phyloP scores from a whole-genome alignment of 257 asterid genomes.

The Cynanchum wilfordii region DNA sequence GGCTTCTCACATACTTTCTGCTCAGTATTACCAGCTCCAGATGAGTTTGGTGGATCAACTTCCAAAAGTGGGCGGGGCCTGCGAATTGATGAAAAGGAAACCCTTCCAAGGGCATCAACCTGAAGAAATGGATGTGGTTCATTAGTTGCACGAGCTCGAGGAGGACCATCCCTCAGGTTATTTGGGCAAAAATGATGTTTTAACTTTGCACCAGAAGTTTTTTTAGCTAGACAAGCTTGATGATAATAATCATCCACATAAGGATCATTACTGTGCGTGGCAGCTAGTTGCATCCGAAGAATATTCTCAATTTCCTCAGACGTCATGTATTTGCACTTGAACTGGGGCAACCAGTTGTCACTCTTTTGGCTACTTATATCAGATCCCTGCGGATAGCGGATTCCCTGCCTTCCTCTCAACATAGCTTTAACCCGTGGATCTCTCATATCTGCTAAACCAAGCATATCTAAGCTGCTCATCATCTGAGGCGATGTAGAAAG shows the following conservation, averaged over 20 bases:
- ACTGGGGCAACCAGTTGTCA: conserved; percentile 61
- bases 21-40: conserved; percentile 37
- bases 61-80: conserved; percentile 95
- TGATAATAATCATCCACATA: conserved; percentile 87
- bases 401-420: conserved; percentile 51
- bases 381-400: conserved; percentile 51
- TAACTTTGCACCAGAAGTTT: conserved; percentile 60
- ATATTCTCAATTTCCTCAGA: conserved; percentile 82
- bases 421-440: conserved; percentile 61
- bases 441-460: conserved; percentile 63
- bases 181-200: conserved; percentile 88
- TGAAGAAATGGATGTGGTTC: conserved; percentile 88
- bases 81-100: conserved; percentile 82
- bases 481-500: conserved; percentile 54
- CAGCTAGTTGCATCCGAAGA: conserved; percentile 75
- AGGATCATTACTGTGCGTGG: conserved; percentile 91
- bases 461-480: conserved; percentile 54
- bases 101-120: conserved; percentile 95
- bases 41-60: conserved; percentile 66
- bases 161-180: conserved; percentile 52
- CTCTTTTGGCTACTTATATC: conserved; percentile 43
- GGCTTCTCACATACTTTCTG: conserved; percentile 65
- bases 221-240: conserved; percentile 84
- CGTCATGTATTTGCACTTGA: conserved; percentile 76
- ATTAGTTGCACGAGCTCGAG: conserved; percentile 54